Base-by-base conservation (phyloP, 2,329 filamentous ascomycete species). In the Aspergillus fumigatus region DNA sequence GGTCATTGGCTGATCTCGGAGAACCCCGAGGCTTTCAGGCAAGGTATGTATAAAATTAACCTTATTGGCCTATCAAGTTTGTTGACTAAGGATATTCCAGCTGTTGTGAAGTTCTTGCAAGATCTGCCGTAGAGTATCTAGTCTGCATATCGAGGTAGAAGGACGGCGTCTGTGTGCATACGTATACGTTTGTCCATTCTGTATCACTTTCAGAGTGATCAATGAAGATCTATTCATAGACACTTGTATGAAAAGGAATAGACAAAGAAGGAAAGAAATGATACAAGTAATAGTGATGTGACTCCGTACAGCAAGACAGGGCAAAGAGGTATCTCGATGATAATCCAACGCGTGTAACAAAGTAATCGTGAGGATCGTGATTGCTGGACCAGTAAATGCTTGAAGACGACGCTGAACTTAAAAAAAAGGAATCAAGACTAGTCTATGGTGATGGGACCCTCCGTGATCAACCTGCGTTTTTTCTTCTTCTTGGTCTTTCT, bases 1-100 rank as follows among this genome's bases (percentile, higher is more conserved):
- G 75, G 75, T 1, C 75, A 77, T 57, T 77, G 75, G 75, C 65
- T 77, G 23, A 77, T 76, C 57, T 76, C 74, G 29, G 75, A 77
- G 63, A 75, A 75, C 21, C 74, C 74, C 4, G 75, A 77, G 56
- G 72, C 68, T n/a, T 77, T 77, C 50, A 64, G 73, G 50, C 65
- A 70, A 57, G 72, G 74, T 68, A 66, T 66, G 61, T 66, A 11
- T 35, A 51, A 19, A 38, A 9, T 19, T 27, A 1, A 17, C 25
- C 1, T 10, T n/a, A 26, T 7, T 26, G 25, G 25, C 5, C 7
- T 26, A 26, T 29, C 47, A 23, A 35, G 40, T 27, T 9, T 19
- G 21, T 61, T 66, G 51, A 70, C 53, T 43, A 10, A 53, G 23
- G 23, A 38, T 26, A 45, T 48, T 43, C 26, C 56, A 74, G 72